Conservation (phyloP, 768 basidiomycete genomes). For the Chiua virens region DNA sequence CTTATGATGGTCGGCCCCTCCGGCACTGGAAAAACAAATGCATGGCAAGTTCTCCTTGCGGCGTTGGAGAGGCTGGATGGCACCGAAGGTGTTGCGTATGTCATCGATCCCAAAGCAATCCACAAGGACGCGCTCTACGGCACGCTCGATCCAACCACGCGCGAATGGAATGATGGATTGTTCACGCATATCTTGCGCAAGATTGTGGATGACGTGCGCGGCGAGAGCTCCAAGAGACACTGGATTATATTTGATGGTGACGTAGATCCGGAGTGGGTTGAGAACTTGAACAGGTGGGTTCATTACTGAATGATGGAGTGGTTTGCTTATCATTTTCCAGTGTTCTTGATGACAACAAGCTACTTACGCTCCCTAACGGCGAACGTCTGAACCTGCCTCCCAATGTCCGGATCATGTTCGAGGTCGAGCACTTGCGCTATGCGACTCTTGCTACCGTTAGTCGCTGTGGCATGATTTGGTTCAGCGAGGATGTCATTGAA, state of each 20-base stretch:
- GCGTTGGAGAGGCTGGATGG: constrained; percentile 92
- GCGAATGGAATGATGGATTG: constrained; percentile 98
- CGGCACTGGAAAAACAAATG: constrained; percentile 94
- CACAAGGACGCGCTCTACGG: constrained; percentile 98
- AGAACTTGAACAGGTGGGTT: constrained; percentile 93
- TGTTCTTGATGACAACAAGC: constrained; percentile 98
- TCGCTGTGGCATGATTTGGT: constrained; percentile 99
- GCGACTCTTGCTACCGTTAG: constrained; percentile 98
- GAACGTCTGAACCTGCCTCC: constrained; percentile 96
- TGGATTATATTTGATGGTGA: constrained; percentile 99
- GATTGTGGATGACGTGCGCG: constrained; percentile 97
- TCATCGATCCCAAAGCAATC: constrained; percentile 99
- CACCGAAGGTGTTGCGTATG: constrained; percentile 88
- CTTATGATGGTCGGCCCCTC: constrained; percentile 99
- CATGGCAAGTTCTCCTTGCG: constrained; percentile 91
- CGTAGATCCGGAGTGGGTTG: constrained; percentile 99
- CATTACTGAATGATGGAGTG: background rate
- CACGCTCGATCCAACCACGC: constrained; percentile 92
- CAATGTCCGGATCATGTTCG: constrained; percentile 99
- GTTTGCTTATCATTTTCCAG: constrained; percentile 41
- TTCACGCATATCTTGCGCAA: constrained; percentile 98
- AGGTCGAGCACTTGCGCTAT: constrained; percentile 96
- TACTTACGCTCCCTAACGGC: constrained; percentile 95
- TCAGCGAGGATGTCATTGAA: constrained; percentile 94
- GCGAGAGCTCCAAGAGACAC: constrained; percentile 93